phyloP scores from a whole-genome alignment of 257 asterid species.

The Solanum microdontum region DNA sequence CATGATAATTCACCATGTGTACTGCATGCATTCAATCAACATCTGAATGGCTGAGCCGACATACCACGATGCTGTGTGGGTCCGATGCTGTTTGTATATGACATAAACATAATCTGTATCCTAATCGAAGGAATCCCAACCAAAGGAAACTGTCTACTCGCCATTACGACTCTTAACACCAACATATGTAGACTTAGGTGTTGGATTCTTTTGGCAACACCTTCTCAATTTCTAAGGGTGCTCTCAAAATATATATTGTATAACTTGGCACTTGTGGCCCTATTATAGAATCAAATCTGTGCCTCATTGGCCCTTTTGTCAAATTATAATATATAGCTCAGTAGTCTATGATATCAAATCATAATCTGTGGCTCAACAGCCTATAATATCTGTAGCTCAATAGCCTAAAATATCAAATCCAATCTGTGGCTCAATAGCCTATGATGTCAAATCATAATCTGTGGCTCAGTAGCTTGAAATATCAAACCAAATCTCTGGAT shows the following conservation, averaged over 20 bases:
- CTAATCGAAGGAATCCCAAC: not conserved
- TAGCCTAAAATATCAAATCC: not conserved
- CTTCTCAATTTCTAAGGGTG: not conserved
- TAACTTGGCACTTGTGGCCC: not conserved
- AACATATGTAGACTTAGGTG: not conserved
- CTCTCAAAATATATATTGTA: not conserved
- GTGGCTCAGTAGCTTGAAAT: not conserved
- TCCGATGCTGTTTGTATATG: not conserved
- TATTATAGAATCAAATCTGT: not conserved
- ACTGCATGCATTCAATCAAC: not conserved
- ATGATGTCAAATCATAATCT: not conserved
- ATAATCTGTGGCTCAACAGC: not conserved
- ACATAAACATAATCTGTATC: not conserved
- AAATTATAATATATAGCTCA: not conserved
- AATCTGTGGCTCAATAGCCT: not conserved
- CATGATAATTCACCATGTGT: not conserved
- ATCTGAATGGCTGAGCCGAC: not conserved
- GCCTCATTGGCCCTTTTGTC: not conserved
- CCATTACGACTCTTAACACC: not conserved
- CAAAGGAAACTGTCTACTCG: not conserved
- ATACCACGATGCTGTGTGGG: not conserved
- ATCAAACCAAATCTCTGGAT: not conserved
- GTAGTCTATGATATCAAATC: not conserved
- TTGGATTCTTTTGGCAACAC: not conserved
- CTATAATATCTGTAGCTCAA: not conserved